Evolutionary conservation across 176 grass and related monocot species (phyloP).

Genomic region (Puccinellia tenuiflora): DNA sequence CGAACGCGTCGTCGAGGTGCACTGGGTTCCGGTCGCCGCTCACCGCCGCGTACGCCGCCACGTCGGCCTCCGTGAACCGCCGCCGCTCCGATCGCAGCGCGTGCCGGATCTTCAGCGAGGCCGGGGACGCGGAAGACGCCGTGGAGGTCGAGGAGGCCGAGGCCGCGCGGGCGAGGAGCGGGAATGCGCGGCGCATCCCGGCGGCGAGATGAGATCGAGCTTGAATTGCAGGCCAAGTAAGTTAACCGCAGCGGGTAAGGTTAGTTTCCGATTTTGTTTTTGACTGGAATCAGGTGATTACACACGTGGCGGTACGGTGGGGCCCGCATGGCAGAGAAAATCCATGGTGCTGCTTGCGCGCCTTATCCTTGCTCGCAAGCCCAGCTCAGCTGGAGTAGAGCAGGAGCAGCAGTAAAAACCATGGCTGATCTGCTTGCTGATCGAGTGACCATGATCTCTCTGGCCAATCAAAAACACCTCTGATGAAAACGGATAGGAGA

Average conservation of each 20-base stretch:
- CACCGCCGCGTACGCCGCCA: constrained; percentile 42
- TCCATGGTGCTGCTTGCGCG: constrained; percentile 27
- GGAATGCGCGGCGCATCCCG: neutral
- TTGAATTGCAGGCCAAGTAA: neutral
- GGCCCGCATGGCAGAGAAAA: constrained; percentile 15
- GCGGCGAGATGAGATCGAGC: neutral
- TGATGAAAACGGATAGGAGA: neutral
- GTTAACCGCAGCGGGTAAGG: neutral
- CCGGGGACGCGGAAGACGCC: neutral
- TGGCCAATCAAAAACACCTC: neutral
- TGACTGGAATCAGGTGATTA: neutral
- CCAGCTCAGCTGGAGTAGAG: neutral
- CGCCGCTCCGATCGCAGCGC: constrained; percentile 19
- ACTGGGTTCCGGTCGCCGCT: constrained; percentile 66
- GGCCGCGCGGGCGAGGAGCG: constrained; percentile 2
- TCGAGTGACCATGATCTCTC: neutral
- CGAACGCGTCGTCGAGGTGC: constrained; percentile 46
- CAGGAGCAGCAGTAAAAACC: neutral
- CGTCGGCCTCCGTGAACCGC: constrained; percentile 48
- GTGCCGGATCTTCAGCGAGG: constrained; percentile 19
- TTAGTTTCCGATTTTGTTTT: neutral
- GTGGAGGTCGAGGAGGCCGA: too few species aligned
- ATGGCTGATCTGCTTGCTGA: neutral
- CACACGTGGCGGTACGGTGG: neutral
- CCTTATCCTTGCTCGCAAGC: constrained; percentile 25